Conservation (phyloP, 495 filamentous ascomycete genomes). For the Aspergillus indologenus region DNA sequence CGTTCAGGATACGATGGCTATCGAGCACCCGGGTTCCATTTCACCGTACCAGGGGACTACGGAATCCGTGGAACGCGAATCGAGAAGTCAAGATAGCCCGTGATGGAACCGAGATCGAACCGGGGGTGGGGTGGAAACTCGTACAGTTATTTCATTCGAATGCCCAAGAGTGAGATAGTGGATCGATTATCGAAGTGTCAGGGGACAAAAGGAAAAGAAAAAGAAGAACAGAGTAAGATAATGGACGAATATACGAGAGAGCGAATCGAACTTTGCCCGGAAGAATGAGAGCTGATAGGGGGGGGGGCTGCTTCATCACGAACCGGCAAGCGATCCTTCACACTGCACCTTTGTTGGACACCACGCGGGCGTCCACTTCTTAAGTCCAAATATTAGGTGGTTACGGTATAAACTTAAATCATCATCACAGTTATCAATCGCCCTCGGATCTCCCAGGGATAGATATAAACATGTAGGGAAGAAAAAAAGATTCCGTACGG, state of each 20-base stretch:
- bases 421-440: too few relatives aligned
- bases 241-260: background rate
- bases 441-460: too few relatives aligned
- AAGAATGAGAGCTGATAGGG: too few relatives aligned
- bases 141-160: slow-evolving; percentile 69
- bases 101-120: slow-evolving; percentile 93
- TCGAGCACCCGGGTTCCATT: slow-evolving; percentile 85
- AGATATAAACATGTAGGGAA: too few relatives aligned
- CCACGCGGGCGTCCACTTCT: too few relatives aligned
- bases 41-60: slow-evolving; percentile 80
- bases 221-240: background rate
- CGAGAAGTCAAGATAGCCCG: slow-evolving; percentile 95
- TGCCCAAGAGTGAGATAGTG: slow-evolving; percentile 1
- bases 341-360: too few relatives aligned
- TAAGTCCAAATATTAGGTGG: too few relatives aligned
- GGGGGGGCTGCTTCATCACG: background rate
- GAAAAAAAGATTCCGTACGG: too few relatives aligned
- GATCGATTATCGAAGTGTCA: background rate
- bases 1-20: slow-evolving; percentile 90
- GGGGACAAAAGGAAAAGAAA: slow-evolving; percentile 1
- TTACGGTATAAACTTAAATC: too few relatives aligned
- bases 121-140: slow-evolving; percentile 71
- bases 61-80: slow-evolving; percentile 97
- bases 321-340: background rate
- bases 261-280: background rate